phyloP scores from a whole-genome alignment of 345 rosid genomes.

The Citropsis articulata region DNA sequence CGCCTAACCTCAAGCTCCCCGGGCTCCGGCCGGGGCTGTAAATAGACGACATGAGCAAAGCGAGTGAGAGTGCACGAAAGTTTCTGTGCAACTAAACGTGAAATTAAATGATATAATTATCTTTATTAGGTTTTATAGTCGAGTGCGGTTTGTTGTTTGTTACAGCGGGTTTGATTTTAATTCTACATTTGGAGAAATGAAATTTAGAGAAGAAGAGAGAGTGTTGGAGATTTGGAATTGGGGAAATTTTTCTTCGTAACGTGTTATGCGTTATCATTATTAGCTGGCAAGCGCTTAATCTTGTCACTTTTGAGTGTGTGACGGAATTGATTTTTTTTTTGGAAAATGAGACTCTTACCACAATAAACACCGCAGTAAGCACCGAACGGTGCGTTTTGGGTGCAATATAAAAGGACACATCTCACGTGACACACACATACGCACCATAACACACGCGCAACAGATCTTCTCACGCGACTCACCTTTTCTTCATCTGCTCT shows the following conservation, averaged over 20 bases:
- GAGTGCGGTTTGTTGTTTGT: not conserved
- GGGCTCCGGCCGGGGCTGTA: constrained; percentile 73
- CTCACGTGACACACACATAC: no score
- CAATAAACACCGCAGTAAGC: no score
- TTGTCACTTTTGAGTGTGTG: not conserved
- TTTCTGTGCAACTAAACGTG: not conserved
- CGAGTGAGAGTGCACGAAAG: not conserved
- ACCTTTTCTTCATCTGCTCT: no score
- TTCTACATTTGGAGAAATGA: constrained; percentile 30
- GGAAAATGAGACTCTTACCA: no score
- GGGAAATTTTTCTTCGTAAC: constrained; percentile 16
- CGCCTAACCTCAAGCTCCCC: constrained; percentile 54
- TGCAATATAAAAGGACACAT: no score
- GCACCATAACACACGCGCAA: no score
- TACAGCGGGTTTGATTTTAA: not conserved
- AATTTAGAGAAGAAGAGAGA: not conserved
- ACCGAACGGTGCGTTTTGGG: no score
- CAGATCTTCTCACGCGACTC: no score
- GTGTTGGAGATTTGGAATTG: not conserved
- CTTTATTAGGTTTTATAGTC: not conserved
- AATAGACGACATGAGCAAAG: constrained; percentile 39
- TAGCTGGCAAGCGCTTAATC: constrained; percentile 48
- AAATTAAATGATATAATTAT: not conserved
- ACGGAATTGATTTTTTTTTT: not conserved
- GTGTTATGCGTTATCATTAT: constrained; percentile 20